Percentiles rank a stretch among this genome's conserved stretches.
Conservation (phyloP, 1,139 yeast species). For the Arxiozyma bovina region DNA sequence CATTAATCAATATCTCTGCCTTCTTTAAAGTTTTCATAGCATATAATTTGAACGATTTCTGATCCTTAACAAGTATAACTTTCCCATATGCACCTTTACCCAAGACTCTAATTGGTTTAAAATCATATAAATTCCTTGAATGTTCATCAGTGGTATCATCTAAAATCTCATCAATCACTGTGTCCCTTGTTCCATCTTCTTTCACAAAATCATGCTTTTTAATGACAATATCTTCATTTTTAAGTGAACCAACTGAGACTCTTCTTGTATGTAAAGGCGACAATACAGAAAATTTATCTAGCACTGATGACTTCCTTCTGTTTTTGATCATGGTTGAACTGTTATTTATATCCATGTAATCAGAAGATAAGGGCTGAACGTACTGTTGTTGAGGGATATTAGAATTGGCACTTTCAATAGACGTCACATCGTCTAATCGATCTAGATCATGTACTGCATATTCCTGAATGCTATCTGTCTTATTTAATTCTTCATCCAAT, state of each 20-base stretch:
- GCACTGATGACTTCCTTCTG: conserved; percentile 28
- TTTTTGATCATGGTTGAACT: conserved; percentile 1
- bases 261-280: conserved; percentile 27
- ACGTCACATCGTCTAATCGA: not conserved
- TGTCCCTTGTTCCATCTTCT: not conserved
- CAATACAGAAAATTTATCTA: conserved; percentile 24
- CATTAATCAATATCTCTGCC: conserved; percentile 52
- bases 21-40: conserved; percentile 87
- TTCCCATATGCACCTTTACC: conserved; percentile 92
- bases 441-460: not conserved
- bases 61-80: conserved; percentile 68
- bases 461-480: conserved; percentile 9
- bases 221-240: conserved; percentile 1
- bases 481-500: conserved; percentile 24
- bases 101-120: conserved; percentile 68
- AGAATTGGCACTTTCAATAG: not conserved
- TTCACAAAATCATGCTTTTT: not conserved
- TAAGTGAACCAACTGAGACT: conserved; percentile 14
- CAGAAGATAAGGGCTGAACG: not conserved
- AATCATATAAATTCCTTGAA: conserved; percentile 43
- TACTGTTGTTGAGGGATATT: not conserved
- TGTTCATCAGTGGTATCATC: not conserved
- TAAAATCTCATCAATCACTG: not conserved
- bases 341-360: not conserved
- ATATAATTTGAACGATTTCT: conserved; percentile 55